phyloP scores from a whole-genome alignment of 805 yeast species.

The Nakazawaea holstii region DNA sequence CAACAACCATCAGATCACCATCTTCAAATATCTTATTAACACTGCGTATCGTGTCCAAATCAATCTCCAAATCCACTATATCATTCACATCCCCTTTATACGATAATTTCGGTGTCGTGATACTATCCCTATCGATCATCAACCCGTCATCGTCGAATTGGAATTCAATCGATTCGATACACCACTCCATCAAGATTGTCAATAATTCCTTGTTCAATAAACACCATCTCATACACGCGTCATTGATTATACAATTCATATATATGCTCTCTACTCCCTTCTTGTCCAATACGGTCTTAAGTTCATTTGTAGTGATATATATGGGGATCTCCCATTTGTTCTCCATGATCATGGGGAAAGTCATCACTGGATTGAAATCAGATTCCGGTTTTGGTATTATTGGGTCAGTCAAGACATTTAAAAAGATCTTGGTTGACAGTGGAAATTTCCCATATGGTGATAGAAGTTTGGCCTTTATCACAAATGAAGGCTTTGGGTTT shows the following conservation, averaged over 20 bases:
- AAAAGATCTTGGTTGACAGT: constrained; percentile 58
- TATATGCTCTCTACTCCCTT: constrained; percentile 61
- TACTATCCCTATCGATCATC: constrained; percentile 52
- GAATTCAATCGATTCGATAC: constrained; percentile 73
- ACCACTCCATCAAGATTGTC: constrained; percentile 73
- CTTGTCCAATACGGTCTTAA: constrained; percentile 56
- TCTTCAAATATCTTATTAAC: constrained; percentile 27
- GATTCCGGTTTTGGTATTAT: constrained; percentile 58
- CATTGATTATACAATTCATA: constrained; percentile 75
- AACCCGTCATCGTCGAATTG: constrained; percentile 31
- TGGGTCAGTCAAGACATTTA: constrained; percentile 67
- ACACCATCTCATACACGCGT: constrained; percentile 57
- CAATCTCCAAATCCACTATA: constrained; percentile 39
- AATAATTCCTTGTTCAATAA: constrained; percentile 52
- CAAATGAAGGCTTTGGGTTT: constrained; percentile 66
- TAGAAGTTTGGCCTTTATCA: constrained; percentile 56
- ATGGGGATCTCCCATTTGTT: constrained; percentile 87
- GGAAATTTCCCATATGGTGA: constrained; percentile 23
- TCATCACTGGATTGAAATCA: constrained; percentile 47
- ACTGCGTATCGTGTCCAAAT: constrained; percentile 30
- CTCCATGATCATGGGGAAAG: constrained; percentile 59
- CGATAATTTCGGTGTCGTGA: constrained; percentile 64
- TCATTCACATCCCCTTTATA: constrained; percentile 57
- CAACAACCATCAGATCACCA: constrained; percentile 37
- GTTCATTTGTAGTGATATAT: constrained; percentile 48